Conservation (phyloP, 202 grass and related monocot species). For the Miscanthus sacchariflorus region DNA sequence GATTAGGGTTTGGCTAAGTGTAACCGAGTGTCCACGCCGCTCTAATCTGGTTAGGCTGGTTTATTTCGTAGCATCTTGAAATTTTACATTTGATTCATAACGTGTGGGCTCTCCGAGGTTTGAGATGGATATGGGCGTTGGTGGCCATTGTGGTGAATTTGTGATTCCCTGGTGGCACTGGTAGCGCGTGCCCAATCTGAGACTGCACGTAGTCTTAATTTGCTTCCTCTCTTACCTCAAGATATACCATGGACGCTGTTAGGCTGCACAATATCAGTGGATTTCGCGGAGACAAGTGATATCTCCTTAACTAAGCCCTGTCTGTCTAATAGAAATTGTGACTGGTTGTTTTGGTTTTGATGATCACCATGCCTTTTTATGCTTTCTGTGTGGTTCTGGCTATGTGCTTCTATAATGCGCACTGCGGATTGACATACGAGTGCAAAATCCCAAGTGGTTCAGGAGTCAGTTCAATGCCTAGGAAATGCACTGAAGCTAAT, state of each 20-base stretch:
- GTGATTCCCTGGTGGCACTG: background rate
- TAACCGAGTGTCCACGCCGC: background rate
- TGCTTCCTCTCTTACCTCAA: background rate
- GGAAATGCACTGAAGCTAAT: background rate
- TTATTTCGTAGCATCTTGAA: background rate
- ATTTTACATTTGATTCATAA: background rate
- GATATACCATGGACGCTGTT: background rate
- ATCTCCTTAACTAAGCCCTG: background rate
- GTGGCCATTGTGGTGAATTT: background rate
- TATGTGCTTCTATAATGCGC: background rate
- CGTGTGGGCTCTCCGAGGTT: background rate
- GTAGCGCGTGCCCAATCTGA: background rate
- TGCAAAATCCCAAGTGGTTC: background rate
- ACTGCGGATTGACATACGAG: background rate
- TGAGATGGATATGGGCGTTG: background rate
- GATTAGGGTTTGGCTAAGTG: conserved; percentile 12
- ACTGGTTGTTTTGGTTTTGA: background rate
- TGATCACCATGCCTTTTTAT: background rate
- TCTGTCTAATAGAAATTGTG: background rate
- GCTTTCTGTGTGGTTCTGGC: background rate
- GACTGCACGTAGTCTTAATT: background rate
- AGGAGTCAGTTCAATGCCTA: background rate
- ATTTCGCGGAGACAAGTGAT: background rate
- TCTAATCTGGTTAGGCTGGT: too few species aligned
- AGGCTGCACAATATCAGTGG: background rate